Base-by-base conservation (phyloP, 495 filamentous ascomycete species). In the Parathielavia appendiculata region DNA sequence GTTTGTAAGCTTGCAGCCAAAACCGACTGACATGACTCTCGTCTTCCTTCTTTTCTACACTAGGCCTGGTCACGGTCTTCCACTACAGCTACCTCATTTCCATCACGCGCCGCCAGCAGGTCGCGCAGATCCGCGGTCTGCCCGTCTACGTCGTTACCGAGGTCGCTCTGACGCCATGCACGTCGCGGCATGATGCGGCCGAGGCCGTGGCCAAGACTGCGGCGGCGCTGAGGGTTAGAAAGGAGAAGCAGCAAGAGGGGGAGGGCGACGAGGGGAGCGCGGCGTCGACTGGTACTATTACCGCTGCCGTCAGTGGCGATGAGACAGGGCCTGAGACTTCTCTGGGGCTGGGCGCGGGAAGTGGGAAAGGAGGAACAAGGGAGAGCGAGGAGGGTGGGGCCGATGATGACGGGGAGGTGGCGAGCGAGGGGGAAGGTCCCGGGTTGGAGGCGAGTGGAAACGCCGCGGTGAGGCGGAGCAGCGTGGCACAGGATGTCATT, bases 101-200 rank as follows among this genome's bases (percentile, higher is more conserved):
- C 22, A 90, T 97, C 59, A 90, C 86, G 9, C 76, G 85, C 54
- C 86, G 92, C 39, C 78, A 92, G 61, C 89, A 96, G 69, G 92
- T 97, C 49, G 93, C 93, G 1, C 83, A 89, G 58, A 84, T 97
- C 50, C 83, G 83, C 53, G 89, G 89, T 16, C 83, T 83, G 47
- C 87, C 92, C 4, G 76, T 97, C 53, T 97, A 95, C 68, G 83
- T 88, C 43, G 79, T 96, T 46, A 89, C 85, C 54, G 89, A 91
- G 61, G 86, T 98, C 34, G 86, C 91, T 1, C 76, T 98, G 23
- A 95, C 95, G 19, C 93, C 93, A 1, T 83, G 92, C 17, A 81
- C 86, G 14, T 93, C 86, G 16, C 85, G 84, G 60, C 67, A 66
- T 41, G 90, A 92, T 22, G 92, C 93, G 6, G 76, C 76, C 59